Percentiles rank a stretch among this genome's conserved stretches.
Conservation (phyloP, 2,329 filamentous ascomycete genomes). For the Ophidiomyces ophidiicola region DNA sequence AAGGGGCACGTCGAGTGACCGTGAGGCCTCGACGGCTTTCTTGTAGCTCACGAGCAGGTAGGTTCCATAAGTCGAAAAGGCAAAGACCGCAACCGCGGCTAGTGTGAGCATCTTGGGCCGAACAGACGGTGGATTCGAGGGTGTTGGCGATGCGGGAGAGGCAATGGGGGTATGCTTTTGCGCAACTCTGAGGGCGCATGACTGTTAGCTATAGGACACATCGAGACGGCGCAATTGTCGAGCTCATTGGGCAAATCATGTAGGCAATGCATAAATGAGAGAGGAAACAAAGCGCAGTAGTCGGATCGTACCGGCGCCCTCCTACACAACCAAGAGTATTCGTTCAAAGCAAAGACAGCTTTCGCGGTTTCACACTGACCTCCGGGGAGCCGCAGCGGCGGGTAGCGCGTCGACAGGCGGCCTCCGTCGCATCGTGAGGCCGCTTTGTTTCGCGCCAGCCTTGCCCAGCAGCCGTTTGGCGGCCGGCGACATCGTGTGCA, state of each 20-base stretch:
- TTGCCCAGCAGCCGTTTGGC: slow-evolving; percentile 4
- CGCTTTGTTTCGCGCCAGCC: slow-evolving; percentile 5
- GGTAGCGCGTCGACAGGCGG: slow-evolving; percentile 12
- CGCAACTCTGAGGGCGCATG: slow-evolving; percentile 9
- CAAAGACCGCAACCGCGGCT: slow-evolving; percentile 29
- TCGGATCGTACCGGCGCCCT: slow-evolving; percentile 7
- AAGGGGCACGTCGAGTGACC: slow-evolving; percentile 24
- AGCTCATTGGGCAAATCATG: neutral
- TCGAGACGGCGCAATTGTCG: too few relatives aligned
- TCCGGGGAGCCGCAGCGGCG: slow-evolving; percentile 6
- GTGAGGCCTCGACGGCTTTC: slow-evolving; percentile 25
- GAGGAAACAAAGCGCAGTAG: neutral
- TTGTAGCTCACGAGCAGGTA: slow-evolving; percentile 35
- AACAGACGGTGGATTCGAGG: slow-evolving; percentile 14
- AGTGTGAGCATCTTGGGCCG: slow-evolving; percentile 24
- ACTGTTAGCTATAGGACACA: slow-evolving; percentile 1
- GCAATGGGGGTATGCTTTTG: slow-evolving; percentile 13
- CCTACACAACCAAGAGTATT: neutral
- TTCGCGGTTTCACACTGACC: slow-evolving; percentile 12
- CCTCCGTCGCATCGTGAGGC: slow-evolving; percentile 2
- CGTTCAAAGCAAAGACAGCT: neutral
- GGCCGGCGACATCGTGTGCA: slow-evolving; percentile 5
- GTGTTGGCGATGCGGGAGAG: slow-evolving; percentile 14
- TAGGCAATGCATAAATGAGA: neutral
- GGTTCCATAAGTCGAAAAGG: slow-evolving; percentile 33